A percentile compares a stretch with the other conserved stretches of the same genome.
phyloP scores from a whole-genome alignment of 306 rosid species.

The Alnus rubra region DNA sequence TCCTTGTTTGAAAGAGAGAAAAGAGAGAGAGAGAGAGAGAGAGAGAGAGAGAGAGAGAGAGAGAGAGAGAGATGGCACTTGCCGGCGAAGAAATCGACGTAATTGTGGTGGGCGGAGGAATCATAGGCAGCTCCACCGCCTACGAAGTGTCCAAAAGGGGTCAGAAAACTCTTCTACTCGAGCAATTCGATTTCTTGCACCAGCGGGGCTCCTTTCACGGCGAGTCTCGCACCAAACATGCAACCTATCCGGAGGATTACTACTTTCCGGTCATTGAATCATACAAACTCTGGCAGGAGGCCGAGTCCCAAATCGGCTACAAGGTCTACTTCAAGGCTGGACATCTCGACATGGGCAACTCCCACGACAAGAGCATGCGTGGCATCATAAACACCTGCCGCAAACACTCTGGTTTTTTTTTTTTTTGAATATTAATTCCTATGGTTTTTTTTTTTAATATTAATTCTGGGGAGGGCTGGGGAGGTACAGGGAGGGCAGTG shows the following conservation, averaged over 20 bases:
- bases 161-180: constrained; percentile 53
- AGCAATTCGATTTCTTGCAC: constrained; percentile 93
- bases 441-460: too few relatives aligned
- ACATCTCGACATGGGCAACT: constrained; percentile 59
- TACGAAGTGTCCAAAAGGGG: constrained; percentile 65
- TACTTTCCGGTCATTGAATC: constrained; percentile 64
- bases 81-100: neutral
- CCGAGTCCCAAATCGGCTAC: constrained; percentile 67
- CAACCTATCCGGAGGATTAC: constrained; percentile 56
- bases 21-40: too few relatives aligned
- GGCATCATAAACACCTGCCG: too few relatives aligned
- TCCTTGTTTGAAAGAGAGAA: too few relatives aligned
- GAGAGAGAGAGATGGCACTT: too few relatives aligned
- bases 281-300: constrained; percentile 62
- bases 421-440: too few relatives aligned
- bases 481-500: too few relatives aligned
- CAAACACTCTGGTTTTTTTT: too few relatives aligned
- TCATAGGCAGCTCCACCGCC: constrained; percentile 86
- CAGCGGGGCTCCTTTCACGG: constrained; percentile 97
- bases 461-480: too few relatives aligned
- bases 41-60: too few relatives aligned
- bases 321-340: constrained; percentile 59
- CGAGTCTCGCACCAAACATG: constrained; percentile 94
- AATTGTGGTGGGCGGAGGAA: constrained; percentile 66
- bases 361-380: too few relatives aligned